phyloP scores from a whole-genome alignment of 805 yeast species.

The Martiniozyma abietophila region DNA sequence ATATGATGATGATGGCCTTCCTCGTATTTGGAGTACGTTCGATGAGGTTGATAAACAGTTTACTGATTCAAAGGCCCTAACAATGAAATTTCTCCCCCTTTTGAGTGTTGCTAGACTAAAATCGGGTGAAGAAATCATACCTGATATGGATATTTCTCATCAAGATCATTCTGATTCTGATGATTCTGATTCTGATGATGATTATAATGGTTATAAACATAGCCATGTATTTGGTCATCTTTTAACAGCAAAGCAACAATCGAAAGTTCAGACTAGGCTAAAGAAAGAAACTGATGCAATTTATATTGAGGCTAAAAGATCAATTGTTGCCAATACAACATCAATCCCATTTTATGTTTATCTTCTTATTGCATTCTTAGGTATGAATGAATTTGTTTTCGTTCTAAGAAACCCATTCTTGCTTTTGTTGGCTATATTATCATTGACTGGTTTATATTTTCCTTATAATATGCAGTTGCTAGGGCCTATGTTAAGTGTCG shows the following conservation, averaged over 20 bases:
- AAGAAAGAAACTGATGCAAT: conserved; percentile 70
- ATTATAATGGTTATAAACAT: conserved; percentile 30
- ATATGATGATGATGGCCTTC: conserved; percentile 75
- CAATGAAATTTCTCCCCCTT: conserved; percentile 51
- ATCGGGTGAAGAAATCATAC: conserved; percentile 47
- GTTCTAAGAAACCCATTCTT: conserved; percentile 80
- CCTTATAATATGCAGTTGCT: conserved; percentile 64
- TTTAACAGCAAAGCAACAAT: conserved; percentile 48
- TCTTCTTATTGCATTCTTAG: conserved; percentile 60
- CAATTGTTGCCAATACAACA: conserved; percentile 66
- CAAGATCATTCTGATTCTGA: conserved; percentile 25
- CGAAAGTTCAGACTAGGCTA: conserved; percentile 47
- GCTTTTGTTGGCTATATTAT: conserved; percentile 49
- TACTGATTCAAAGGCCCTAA: conserved; percentile 45
- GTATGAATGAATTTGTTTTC: conserved; percentile 95
- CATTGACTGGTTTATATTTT: conserved; percentile 54
- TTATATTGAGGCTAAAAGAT: conserved; percentile 81
- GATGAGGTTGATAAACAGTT: conserved; percentile 64
- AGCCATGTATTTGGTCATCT: conserved; percentile 44
- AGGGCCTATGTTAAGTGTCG: conserved; percentile 62
- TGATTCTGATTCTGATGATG: conserved; percentile 33
- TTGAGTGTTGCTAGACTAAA: conserved; percentile 45
- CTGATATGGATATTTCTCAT: conserved; percentile 41
- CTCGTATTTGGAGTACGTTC: conserved; percentile 69
- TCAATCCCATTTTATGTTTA: conserved; percentile 82